Base-by-base conservation (phyloP, 2,329 filamentous ascomycete genomes). In the Fusarium mexicanum region DNA sequence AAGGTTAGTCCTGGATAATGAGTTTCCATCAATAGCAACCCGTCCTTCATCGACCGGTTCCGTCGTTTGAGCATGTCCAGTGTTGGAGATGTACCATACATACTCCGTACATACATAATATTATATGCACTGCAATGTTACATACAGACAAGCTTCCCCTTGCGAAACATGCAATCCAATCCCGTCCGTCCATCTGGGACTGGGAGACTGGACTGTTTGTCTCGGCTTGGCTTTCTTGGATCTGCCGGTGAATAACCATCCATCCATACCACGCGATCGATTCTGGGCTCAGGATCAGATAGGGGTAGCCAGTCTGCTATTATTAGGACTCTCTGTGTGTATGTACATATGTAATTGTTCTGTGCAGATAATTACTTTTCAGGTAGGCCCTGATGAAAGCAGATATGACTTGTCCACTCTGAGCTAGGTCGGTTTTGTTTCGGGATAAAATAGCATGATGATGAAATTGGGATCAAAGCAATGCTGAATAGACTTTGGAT, bases 231-330 rank as follows among this genome's bases (percentile, higher is more conserved):
- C 41, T 48, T 29, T 37, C 65, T 71, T 73, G 71, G 66, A 67
- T 71, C 70, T 73, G 50, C 64, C 55, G 47, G 60, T 16, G 24
- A 68, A 61, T 37, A 50, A 50, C 53, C 65, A 61, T 60, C 44
- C 61, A 60, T 59, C 35, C 35, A 37, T 37, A 61, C 66, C 71
- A 73, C 71, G 62, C 71, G 71, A 74, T 59, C 55, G 46, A 37
- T 43, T 33, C 53, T 29, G 33, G 46, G 33, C 60, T 43, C 33
- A 24, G 57, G 33, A 47, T 64, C 58, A 35, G 64, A 69, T 64
- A 69, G 67, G 67, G 67, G 65, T 66, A 67, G 17, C 29, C 44
- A 51, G 35, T 50, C 37, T 40, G 41, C 38, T 43, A 29, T 47
- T 59, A 57, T 43, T 51, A 46, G 24, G 17, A 10, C n/a, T 17